Base-by-base conservation (phyloP, 768 basidiomycete species). In the Russula dissimulans region DNA sequence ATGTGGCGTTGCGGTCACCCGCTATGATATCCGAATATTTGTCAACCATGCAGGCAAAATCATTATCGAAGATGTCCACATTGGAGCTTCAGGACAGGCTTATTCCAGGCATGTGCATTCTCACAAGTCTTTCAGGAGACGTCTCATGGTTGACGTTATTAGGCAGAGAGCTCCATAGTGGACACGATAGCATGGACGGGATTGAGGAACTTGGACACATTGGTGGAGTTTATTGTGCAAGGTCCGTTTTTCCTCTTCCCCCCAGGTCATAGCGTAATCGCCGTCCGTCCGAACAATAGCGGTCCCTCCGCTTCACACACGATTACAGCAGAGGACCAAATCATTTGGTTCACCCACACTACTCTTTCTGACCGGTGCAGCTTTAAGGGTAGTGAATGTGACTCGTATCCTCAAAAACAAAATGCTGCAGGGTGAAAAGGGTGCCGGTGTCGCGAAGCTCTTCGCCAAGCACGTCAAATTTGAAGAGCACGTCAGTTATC, bases 401-500 rank as follows among this genome's bases (percentile, higher is more conserved):
- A 87, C 89, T 41, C 77, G 91, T 60, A 75, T 82, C 54, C 77
- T 93, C 56, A 86, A 81, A 71, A 80, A 85, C 72, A 83, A 80
- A 72, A 81, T 74, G 63, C 76, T 91, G 54, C 77, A 83, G 57
- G 87, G 88, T 39, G 86, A 89, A 26, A 94, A 91, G 69, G 86
- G 90, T 57, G 92, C 90, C 11, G 91, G 95, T 65, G 86, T 97
- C 36, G 94, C 89, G 22, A 97, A 97, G 72, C 81, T 99, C 31
- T 98, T 98, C 67, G 92, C 95, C 34, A 94, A 87, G 72, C 95
- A 98, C 70, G 85, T 95, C 74, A 97, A 95, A 74, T 76, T 95
- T 43, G 76, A 86, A 51, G 90, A 95, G 59, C 95, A 98, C 71
- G 82, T 89, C 68, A 76, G 82, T 15, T 91, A 93, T 74, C 78